Conservation (phyloP, 2,329 filamentous ascomycete genomes). For the Thielaviopsis euricoi region DNA sequence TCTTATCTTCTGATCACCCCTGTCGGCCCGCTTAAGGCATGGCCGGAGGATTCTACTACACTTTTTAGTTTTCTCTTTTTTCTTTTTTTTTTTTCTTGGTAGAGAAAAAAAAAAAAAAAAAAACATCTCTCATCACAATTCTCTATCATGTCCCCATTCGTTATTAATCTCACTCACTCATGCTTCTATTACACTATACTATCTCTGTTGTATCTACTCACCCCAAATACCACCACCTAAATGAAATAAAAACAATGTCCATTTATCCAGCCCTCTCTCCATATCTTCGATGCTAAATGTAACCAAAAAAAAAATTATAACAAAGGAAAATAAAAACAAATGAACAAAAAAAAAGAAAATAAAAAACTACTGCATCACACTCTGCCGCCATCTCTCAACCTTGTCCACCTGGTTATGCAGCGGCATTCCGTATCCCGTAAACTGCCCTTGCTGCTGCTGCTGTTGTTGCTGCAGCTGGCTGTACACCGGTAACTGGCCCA, state of each 20-base stretch:
- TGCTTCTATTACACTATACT: background rate
- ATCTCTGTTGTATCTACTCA: too few species aligned
- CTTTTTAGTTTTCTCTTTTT: background rate
- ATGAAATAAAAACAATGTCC: background rate
- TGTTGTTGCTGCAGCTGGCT: conserved; percentile 1
- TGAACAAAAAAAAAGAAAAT: background rate
- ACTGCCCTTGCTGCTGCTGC: background rate
- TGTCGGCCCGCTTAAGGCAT: background rate
- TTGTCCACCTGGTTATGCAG: conserved; percentile 16
- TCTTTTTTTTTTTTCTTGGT: background rate
- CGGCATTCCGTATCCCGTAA: conserved; percentile 10
- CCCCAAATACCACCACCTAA: too few species aligned
- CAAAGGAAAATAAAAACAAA: conserved; percentile 1
- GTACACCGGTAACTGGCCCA: conserved; percentile 3
- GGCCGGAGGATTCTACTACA: background rate
- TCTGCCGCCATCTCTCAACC: conserved; percentile 27
- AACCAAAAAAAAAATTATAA: background rate
- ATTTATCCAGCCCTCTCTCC: background rate
- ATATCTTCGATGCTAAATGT: background rate
- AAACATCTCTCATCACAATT: too few species aligned
- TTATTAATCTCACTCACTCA: too few species aligned
- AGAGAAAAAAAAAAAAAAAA: background rate
- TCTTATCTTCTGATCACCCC: background rate
- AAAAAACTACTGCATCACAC: conserved; percentile 17
- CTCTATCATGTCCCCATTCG: too few species aligned